A percentile compares a stretch with the other conserved stretches of the same genome.
Conservation (phyloP, 805 yeast species). For the Kuraishia cidri region DNA sequence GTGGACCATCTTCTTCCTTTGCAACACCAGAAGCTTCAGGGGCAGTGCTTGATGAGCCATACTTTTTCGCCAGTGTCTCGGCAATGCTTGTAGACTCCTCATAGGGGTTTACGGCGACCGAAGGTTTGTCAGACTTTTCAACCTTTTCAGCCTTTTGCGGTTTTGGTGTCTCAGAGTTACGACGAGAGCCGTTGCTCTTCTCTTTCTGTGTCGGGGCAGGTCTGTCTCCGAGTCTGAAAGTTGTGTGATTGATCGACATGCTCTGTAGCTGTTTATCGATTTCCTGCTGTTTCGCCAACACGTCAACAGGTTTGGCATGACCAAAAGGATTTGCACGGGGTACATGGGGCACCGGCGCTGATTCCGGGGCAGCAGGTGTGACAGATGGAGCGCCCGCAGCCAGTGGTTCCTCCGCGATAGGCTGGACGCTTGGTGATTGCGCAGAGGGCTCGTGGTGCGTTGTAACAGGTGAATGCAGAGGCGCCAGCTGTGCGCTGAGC, state of each 20-base stretch:
- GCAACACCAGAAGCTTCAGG: no score
- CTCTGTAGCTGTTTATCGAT: constrained; percentile 39
- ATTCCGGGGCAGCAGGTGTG: constrained; percentile 10
- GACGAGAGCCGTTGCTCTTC: no score
- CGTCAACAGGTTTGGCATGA: constrained; percentile 78
- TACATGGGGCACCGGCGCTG: constrained; percentile 14
- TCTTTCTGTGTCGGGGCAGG: not conserved
- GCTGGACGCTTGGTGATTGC: no score
- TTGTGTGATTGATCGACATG: constrained; percentile 36
- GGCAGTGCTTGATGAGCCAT: no score
- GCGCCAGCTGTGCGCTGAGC: no score
- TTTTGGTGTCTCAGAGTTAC: no score
- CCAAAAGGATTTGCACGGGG: constrained; percentile 68
- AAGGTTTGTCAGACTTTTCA: not conserved
- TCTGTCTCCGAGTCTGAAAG: constrained; percentile 13
- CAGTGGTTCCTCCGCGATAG: not conserved
- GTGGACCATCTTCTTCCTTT: no score
- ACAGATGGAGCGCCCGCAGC: not conserved
- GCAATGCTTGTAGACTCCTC: no score
- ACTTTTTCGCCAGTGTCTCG: no score
- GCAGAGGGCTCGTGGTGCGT: no score
- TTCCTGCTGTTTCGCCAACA: constrained; percentile 53
- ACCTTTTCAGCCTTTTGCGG: not conserved
- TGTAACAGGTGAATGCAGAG: no score
- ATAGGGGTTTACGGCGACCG: no score